Conservation (phyloP, 2,329 filamentous ascomycete species). For the Beauveria rudraprayagi region DNA sequence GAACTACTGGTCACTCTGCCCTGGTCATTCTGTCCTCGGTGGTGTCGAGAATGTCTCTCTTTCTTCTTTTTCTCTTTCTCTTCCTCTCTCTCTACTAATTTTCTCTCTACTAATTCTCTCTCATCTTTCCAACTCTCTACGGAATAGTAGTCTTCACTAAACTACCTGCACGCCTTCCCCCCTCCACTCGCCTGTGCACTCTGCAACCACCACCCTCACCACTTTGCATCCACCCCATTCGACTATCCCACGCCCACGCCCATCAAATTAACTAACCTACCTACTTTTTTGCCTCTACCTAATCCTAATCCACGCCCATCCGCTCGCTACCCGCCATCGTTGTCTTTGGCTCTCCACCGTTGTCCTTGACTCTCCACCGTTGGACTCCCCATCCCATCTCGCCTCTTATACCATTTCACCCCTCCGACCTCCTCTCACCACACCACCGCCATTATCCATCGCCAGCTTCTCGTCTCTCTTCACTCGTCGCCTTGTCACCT, state of each 20-base stretch:
- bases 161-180: too few species aligned
- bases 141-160: too few species aligned
- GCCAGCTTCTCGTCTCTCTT: background rate
- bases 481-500: background rate
- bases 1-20: too few species aligned
- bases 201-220: too few species aligned
- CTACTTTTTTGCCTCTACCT: background rate
- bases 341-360: background rate
- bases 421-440: background rate
- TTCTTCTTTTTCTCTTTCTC: too few species aligned
- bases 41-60: too few species aligned
- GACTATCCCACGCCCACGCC: background rate
- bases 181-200: too few species aligned
- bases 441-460: background rate
- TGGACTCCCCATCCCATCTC: slow-evolving; percentile 2
- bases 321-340: background rate
- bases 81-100: too few species aligned
- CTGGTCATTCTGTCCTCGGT: too few species aligned
- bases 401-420: slow-evolving; percentile 8
- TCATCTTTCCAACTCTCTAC: too few species aligned
- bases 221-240: background rate
- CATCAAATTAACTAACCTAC: background rate
- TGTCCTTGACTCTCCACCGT: background rate
- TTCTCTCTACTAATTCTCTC: too few species aligned
- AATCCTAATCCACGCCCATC: background rate